Evolutionary conservation across 495 filamentous ascomycete species (phyloP).

Genomic region (Tuber umbilicatum): DNA sequence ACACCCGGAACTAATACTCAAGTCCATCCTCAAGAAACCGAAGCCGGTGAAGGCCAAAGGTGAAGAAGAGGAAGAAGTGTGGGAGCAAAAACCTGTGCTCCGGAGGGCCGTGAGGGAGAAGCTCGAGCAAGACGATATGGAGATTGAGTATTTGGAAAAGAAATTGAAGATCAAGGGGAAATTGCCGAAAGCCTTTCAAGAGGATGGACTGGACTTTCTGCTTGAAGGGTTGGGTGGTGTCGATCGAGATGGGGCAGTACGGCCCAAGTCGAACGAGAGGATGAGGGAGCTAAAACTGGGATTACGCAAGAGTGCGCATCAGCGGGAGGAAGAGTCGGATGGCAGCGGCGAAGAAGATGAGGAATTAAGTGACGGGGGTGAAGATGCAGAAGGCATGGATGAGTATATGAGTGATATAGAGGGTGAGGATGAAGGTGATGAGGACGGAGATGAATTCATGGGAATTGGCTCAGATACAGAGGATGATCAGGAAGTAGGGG

Average conservation of each 20-base stretch:
- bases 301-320: neutral
- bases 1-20: slow-evolving; percentile 49
- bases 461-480: slow-evolving; percentile 41
- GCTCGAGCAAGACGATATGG: slow-evolving; percentile 68
- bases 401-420: slow-evolving; percentile 46
- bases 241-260: slow-evolving; percentile 37
- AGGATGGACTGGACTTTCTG: slow-evolving; percentile 77
- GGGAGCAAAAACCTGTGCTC: slow-evolving; percentile 51
- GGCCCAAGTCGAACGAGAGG: slow-evolving; percentile 9
- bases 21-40: slow-evolving; percentile 47
- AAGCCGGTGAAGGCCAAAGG: slow-evolving; percentile 45
- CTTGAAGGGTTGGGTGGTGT: slow-evolving; percentile 59
- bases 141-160: slow-evolving; percentile 82
- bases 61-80: slow-evolving; percentile 43
- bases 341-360: slow-evolving; percentile 8
- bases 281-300: neutral
- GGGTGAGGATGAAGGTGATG: slow-evolving; percentile 44
- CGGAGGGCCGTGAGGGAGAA: slow-evolving; percentile 58
- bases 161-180: slow-evolving; percentile 78
- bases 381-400: slow-evolving; percentile 20
- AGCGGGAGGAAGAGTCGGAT: slow-evolving; percentile 44
- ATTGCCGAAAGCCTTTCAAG: slow-evolving; percentile 65
- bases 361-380: slow-evolving; percentile 11
- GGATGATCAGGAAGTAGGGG: slow-evolving; percentile 28
- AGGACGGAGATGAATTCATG: slow-evolving; percentile 38